Conservation (phyloP, 176 grass and related monocot genomes). For the Leersia perrieri region DNA sequence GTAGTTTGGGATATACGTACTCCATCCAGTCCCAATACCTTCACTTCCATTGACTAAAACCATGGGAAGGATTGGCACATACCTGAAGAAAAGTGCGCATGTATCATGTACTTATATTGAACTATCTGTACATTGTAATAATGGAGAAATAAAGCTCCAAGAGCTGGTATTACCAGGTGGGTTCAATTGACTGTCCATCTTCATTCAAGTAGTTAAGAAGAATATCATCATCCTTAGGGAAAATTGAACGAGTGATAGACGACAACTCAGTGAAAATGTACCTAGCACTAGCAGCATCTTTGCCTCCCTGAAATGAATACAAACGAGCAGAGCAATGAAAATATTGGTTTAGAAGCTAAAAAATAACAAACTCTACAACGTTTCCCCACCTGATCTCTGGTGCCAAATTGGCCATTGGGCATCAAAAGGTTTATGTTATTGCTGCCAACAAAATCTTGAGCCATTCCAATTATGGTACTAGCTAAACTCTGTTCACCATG, state of each 20-base stretch:
- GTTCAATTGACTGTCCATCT: slow-evolving; percentile 90
- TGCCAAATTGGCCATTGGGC: slow-evolving; percentile 86
- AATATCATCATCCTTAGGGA: slow-evolving; percentile 82
- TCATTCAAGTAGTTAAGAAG: slow-evolving; percentile 80
- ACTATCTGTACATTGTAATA: not conserved
- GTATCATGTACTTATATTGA: not conserved
- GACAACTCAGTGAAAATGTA: slow-evolving; percentile 70
- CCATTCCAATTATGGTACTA: slow-evolving; percentile 90
- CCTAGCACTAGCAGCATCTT: slow-evolving; percentile 79
- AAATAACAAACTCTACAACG: not conserved
- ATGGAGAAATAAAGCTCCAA: not conserved
- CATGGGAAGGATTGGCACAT: slow-evolving; percentile 82
- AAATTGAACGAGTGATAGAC: slow-evolving; percentile 58
- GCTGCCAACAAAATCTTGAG: slow-evolving; percentile 90
- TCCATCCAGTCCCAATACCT: slow-evolving; percentile 96
- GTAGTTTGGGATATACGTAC: slow-evolving; percentile 78
- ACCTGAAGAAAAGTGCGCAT: slow-evolving; percentile 49
- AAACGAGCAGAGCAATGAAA: not conserved
- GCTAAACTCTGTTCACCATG: slow-evolving; percentile 80
- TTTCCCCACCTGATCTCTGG: slow-evolving; percentile 52
- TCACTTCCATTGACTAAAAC: slow-evolving; percentile 95
- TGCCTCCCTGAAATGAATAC: slow-evolving; percentile 63
- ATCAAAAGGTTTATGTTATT: slow-evolving; percentile 82
- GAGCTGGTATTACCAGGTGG: slow-evolving; percentile 58
- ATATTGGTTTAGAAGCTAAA: not conserved